Base-by-base conservation (phyloP, 768 basidiomycete species). In the Boletus bicolor region DNA sequence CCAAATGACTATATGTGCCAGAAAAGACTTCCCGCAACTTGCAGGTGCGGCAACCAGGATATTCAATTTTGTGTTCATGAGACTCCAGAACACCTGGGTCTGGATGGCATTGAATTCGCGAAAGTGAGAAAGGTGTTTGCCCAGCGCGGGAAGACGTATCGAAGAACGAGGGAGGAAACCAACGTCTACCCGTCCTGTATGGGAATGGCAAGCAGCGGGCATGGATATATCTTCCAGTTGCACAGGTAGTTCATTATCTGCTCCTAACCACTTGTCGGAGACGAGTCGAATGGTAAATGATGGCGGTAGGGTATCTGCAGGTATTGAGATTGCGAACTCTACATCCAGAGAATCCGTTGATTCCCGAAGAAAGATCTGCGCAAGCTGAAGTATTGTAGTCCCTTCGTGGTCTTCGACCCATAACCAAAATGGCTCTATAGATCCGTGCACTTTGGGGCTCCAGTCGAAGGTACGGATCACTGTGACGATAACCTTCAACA, bases 231-330 rank as follows among this genome's bases (percentile, higher is more conserved):
- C 74, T 2, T 85, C 82, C 39, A 98, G 69, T 4, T 84, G 70
- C 39, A 98, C 76, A 2, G 63, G 58, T 8, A 86, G 63, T 56
- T 88, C 85, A 51, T 91, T 83, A 63, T 97, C 94, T 1, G 94
- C 89, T 3, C 93, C 93, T 60, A 97, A 77, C 97, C 97, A 99
- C 56, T 83, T 81, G 71, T 98, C 95, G 7, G 93, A 98, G 44
- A 91, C 81, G 37, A 84, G 86, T 17, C 91, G 84, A 53, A 97
- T 79, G 7, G 81, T 87, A 21, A 98, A 74, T 4, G 77, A 83
- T 3, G 85, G 73, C 0, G 91, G 89, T 5, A 80, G 76, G 39
- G 75, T 73, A 26, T 79, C 78, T 28, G 77, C 73, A 7, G 83
- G 76, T 44, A 97, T 79, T 0, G 93, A 83, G 51, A 98, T 84